These are phyloP conservation scores for Thymus mandschuricus DNA, from an alignment of 257 asterid genomes.

Conservation along the genomic window DNA sequence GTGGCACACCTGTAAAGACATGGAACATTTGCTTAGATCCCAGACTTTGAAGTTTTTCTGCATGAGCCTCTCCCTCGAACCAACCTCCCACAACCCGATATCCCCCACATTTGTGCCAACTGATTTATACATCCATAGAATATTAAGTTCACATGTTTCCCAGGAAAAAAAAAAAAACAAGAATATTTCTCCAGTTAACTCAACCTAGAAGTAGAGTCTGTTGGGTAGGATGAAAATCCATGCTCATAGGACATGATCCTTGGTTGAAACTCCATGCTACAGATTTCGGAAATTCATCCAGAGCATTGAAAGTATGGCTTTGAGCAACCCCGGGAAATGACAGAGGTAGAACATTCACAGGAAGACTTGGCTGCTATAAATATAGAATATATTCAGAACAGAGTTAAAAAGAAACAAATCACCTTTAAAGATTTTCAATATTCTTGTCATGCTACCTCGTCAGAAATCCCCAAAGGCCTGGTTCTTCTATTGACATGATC, in stretches of 20 bases:
- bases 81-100: conserved; percentile 86
- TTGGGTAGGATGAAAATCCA: conserved; percentile 94
- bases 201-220: conserved; percentile 87
- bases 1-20: conserved; percentile 83
- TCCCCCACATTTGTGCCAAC: conserved; percentile 96
- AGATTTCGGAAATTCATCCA: conserved; percentile 85
- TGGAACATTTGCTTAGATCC: conserved; percentile 80
- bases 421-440: conserved; percentile 4
- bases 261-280: conserved; percentile 78
- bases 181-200: conserved; percentile 19
- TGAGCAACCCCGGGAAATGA: conserved; percentile 75
- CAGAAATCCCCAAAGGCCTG: conserved; percentile 74
- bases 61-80: conserved; percentile 75
- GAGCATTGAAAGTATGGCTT: conserved; percentile 56
- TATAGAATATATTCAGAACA: conserved; percentile 16
- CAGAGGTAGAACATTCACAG: conserved; percentile 71
- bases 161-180: neutral
- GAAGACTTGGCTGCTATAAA: conserved; percentile 61
- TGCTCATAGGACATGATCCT: conserved; percentile 94
- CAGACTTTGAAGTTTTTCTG: conserved; percentile 83
- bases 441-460: conserved; percentile 59
- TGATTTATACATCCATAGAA: conserved; percentile 40
- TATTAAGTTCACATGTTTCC: conserved; percentile 10
- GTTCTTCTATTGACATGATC: conserved; percentile 80
- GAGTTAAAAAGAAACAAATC: neutral